phyloP scores from a whole-genome alignment of 2,329 filamentous ascomycete genomes.

The Myrmaecium sp. region DNA sequence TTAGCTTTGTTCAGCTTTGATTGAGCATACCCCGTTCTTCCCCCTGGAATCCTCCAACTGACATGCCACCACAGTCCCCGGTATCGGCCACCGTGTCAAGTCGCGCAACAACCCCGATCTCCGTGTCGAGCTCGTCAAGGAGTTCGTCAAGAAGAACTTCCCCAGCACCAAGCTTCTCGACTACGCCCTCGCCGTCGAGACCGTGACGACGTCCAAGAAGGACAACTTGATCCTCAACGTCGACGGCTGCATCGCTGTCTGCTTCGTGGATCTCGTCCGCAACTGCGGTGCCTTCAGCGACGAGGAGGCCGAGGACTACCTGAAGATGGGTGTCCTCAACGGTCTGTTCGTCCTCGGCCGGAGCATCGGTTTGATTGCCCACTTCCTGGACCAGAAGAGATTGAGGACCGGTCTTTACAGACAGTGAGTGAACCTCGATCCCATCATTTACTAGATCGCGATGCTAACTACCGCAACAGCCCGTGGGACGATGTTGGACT shows the following conservation, averaged over 20 bases:
- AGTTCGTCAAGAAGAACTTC: constrained; percentile 96
- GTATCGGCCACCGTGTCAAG: constrained; percentile 99
- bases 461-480: constrained; percentile 11
- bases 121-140: constrained; percentile 97
- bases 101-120: constrained; percentile 99
- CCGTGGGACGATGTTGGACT: constrained; percentile 96
- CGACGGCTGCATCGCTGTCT: constrained; percentile 93
- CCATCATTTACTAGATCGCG: neutral
- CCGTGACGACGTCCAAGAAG: constrained; percentile 98
- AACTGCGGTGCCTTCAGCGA: constrained; percentile 93
- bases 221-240: constrained; percentile 99
- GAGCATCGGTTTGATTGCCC: constrained; percentile 96
- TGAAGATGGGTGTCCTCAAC: constrained; percentile 98
- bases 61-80: constrained; percentile 45
- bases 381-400: constrained; percentile 99
- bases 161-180: constrained; percentile 95
- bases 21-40: neutral
- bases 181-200: constrained; percentile 95
- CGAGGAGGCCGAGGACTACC: constrained; percentile 97
- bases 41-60: constrained; percentile 1
- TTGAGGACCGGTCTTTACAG: constrained; percentile 96
- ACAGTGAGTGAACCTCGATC: neutral
- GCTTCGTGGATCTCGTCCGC: constrained; percentile 94
- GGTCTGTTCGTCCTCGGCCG: constrained; percentile 96
- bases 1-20: too few relatives aligned